Evolutionary conservation across 305 asterid species (phyloP), one percentile per base, ranked within the genome.

Genomic region (Solanum hybrid): DNA sequence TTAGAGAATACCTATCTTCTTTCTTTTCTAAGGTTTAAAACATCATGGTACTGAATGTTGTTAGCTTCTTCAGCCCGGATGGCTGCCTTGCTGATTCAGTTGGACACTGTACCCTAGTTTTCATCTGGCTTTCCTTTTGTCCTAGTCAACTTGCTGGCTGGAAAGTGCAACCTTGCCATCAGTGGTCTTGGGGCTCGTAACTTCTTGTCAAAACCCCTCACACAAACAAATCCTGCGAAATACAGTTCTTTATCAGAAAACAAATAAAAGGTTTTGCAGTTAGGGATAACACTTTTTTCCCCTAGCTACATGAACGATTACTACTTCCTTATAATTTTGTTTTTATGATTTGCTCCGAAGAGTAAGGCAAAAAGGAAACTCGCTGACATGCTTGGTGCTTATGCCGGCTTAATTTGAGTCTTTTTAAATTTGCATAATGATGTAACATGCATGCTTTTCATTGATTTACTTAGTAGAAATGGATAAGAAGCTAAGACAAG

Each of bases 131-230:
- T 93, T 90, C 93, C 96, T 93, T 93, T 95, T 79, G 93, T 92
- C 92, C 91, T 96, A 61, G 89, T 91, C 91, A 94, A 90, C 90
- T 92, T 97, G 91, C 99, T 96, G 89, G 98, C 99, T 37, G 99
- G 99, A 85, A 97, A 97, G 92, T 96, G 99, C 93, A 97, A 90
- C 89, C 99, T 93, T 85, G 99, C 99, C 39, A 95, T 92, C 51
- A 97, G 97, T 87, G 99, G 99, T 15, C 99, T 95, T 38, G 99
- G 98, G 36, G 97, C 96, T 78, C 99, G 94, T 38, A 93, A 93
- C 90, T 76, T 90, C 92, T 94, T 92, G 93, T 97, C 99, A 90
- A 97, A 97, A 79, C 99, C 99, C 92, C 99, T 93, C 34, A 97
- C 99, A 89, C 99, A 97, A 79, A 97, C 98, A 81, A 95, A 96